Percentiles rank a stretch among this genome's conserved stretches.
phyloP scores from a whole-genome alignment of 2,329 filamentous ascomycete species.

The Fusarium transvaalense region DNA sequence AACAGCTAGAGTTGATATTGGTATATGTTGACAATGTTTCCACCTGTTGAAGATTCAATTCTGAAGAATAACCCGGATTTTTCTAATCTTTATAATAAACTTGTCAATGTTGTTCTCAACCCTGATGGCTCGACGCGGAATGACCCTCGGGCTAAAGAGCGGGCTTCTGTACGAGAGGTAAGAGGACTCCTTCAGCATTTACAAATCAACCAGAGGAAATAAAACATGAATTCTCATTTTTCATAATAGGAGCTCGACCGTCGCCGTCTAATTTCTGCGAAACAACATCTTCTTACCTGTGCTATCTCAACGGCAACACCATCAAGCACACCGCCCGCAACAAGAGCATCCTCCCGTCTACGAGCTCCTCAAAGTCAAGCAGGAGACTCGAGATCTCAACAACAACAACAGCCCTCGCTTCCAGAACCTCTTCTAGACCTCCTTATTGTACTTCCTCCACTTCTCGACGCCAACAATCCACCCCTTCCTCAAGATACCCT shows the following conservation, averaged over 20 bases:
- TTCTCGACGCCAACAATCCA: conserved; percentile 56
- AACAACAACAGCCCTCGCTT: conserved; percentile 43
- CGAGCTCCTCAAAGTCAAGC: conserved; percentile 34
- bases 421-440: conserved; percentile 65
- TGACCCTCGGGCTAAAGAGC: conserved; percentile 63
- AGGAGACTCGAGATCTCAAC: conserved; percentile 42
- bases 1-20: conserved; percentile 7
- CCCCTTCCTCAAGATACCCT: conserved; percentile 54
- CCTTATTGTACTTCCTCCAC: conserved; percentile 66
- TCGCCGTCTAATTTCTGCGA: conserved; percentile 62
- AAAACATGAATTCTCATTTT: neutral
- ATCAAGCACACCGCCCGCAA: conserved; percentile 43
- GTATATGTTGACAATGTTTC: conserved; percentile 61
- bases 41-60: conserved; percentile 67
- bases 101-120: conserved; percentile 67
- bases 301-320: conserved; percentile 63
- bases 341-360: conserved; percentile 47
- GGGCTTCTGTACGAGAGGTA: conserved; percentile 64
- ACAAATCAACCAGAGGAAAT: neutral
- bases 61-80: conserved; percentile 71
- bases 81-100: conserved; percentile 66
- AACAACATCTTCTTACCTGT: conserved; percentile 63
- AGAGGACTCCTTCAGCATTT: conserved; percentile 15
- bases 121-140: conserved; percentile 68
- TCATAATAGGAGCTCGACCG: conserved; percentile 61